Percentiles rank a stretch among this genome's conserved stretches.
Conservation (phyloP, 108 stramenopile genomes). For the Nitzschia sp. region DNA sequence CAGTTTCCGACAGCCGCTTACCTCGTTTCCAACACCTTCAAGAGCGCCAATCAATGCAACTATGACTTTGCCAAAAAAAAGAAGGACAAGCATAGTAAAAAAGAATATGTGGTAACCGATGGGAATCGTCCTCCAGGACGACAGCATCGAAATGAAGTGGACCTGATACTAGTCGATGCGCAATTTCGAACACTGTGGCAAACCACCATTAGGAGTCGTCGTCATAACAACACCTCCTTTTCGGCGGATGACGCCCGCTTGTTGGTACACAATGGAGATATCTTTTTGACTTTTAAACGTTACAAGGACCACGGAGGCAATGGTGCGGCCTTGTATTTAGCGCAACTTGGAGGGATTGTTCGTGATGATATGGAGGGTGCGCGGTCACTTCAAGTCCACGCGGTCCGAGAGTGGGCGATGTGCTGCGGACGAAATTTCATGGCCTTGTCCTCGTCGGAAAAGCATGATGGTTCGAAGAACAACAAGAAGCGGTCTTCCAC, state of each 20-base stretch:
- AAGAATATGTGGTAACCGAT: constrained; percentile 22
- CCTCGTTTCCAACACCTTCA: constrained; percentile 32
- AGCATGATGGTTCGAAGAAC: not conserved
- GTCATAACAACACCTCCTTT: no score
- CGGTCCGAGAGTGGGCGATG: constrained; percentile 48
- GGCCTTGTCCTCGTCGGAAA: constrained; percentile 24
- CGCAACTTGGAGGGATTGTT: not conserved
- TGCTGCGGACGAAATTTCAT: constrained; percentile 82
- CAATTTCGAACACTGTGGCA: constrained; percentile 45
- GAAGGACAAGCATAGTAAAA: not conserved
- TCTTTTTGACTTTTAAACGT: constrained; percentile 60
- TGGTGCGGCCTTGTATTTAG: constrained; percentile 1
- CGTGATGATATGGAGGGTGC: not conserved
- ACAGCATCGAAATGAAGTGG: constrained; percentile 38
- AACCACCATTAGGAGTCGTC: constrained; percentile 36
- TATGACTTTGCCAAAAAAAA: constrained; percentile 26
- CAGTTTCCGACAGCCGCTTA: constrained; percentile 8
- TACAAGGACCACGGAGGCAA: not conserved
- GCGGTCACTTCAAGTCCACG: not conserved
- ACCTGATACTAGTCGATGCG: constrained; percentile 39
- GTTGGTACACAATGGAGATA: constrained; percentile 46
- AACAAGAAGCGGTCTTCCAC: not conserved
- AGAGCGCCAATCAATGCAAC: constrained; percentile 58
- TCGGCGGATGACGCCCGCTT: constrained; percentile 65
- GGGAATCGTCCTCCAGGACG: not conserved